Percentiles rank a stretch among this genome's conserved stretches.
These are phyloP conservation scores for Pyracantha coccinea DNA, from an alignment of 331 rosid genomes.

Conservation along the genomic window DNA sequence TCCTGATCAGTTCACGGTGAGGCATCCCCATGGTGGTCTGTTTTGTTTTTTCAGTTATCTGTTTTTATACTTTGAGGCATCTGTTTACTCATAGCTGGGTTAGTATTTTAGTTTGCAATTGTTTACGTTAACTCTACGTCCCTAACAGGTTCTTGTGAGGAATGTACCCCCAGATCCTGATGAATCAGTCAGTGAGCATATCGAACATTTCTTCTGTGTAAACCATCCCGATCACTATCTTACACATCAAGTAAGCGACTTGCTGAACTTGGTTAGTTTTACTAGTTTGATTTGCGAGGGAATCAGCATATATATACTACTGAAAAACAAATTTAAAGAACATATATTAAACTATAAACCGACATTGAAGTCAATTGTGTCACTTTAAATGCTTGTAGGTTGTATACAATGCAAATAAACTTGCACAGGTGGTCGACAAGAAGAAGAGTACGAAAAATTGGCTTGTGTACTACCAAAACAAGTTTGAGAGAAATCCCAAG, in stretches of 20 bases:
- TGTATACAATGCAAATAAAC: conserved; percentile 76
- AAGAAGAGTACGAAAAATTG: conserved; percentile 56
- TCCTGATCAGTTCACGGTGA: conserved; percentile 80
- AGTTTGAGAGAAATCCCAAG: conserved; percentile 54
- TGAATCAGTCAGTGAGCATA: conserved; percentile 81
- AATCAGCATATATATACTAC: not conserved
- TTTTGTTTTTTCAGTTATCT: not conserved
- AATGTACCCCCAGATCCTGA: conserved; percentile 88
- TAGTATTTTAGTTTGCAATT: not conserved
- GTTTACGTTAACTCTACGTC: conserved; percentile 4
- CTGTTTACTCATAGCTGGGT: not conserved
- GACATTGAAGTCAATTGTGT: not conserved
- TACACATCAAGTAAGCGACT: conserved; percentile 60
- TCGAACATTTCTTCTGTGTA: conserved; percentile 88
- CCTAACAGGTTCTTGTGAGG: conserved; percentile 69
- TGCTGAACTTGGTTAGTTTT: not conserved
- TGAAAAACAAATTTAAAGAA: not conserved
- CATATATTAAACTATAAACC: not conserved
- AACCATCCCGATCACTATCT: conserved; percentile 90
- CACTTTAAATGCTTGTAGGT: conserved; percentile 31
- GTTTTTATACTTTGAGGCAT: too few species aligned
- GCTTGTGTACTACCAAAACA: conserved; percentile 71
- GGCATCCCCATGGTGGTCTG: conserved; percentile 10
- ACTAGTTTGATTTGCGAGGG: not conserved
- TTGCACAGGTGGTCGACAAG: conserved; percentile 54